Conservation (phyloP, 2,329 filamentous ascomycete genomes). For the Penicillium sp. region DNA sequence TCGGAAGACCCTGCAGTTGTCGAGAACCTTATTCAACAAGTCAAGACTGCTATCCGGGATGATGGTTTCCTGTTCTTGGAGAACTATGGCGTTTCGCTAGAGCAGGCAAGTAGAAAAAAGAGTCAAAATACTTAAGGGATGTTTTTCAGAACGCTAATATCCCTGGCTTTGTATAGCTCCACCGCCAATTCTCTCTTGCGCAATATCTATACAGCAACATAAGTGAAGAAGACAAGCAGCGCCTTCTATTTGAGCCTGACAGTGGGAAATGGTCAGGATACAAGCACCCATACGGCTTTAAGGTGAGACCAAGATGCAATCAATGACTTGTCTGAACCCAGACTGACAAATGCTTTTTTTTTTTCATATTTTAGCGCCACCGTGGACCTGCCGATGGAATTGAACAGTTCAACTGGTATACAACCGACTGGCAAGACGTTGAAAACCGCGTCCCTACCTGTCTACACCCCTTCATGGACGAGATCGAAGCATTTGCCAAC, state of each 20-base stretch:
- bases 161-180: conserved; percentile 37
- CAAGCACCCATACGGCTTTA: conserved; percentile 56
- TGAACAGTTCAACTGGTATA: conserved; percentile 63
- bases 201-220: conserved; percentile 60
- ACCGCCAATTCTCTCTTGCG: conserved; percentile 58
- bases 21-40: conserved; percentile 51
- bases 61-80: conserved; percentile 57
- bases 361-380: conserved; percentile 43
- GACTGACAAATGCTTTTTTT: background rate
- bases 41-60: conserved; percentile 52
- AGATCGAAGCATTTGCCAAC: conserved; percentile 55
- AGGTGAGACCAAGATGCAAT: conserved; percentile 38
- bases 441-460: conserved; percentile 51
- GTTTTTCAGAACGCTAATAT: background rate
- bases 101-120: conserved; percentile 37
- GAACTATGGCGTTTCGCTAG: conserved; percentile 58
- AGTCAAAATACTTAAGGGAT: background rate
- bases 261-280: conserved; percentile 59
- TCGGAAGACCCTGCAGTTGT: conserved; percentile 52
- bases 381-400: conserved; percentile 56
- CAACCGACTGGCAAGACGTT: conserved; percentile 52
- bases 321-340: background rate
- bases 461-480: conserved; percentile 58
- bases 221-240: conserved; percentile 56
- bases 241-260: conserved; percentile 56